Percentiles rank a stretch among this genome's conserved stretches.
Conservation (phyloP, 83 land plant species). For the Thuja plicata region DNA sequence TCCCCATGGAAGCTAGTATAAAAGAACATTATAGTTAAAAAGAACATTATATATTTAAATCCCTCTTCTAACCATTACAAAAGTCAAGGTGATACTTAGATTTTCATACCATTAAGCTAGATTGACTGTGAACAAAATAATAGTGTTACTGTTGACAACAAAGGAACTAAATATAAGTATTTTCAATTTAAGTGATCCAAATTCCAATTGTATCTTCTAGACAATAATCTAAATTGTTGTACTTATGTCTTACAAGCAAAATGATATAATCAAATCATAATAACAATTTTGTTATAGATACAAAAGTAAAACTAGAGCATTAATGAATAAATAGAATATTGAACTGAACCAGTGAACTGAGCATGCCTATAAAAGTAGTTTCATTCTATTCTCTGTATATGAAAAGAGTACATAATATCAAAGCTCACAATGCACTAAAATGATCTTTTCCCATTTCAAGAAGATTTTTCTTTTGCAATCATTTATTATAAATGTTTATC, state of each 20-base stretch:
- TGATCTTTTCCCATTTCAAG: too few relatives aligned
- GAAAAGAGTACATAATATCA: background rate
- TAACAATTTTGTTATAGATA: background rate
- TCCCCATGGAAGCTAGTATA: background rate
- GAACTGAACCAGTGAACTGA: background rate
- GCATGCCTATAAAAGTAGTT: background rate
- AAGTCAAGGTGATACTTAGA: background rate
- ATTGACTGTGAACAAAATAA: background rate
- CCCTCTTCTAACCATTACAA: background rate
- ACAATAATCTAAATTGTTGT: background rate
- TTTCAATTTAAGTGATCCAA: background rate
- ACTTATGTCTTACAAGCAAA: background rate
- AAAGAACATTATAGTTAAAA: background rate
- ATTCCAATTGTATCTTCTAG: background rate
- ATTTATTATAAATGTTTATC: too few relatives aligned
- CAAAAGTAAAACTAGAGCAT: background rate
- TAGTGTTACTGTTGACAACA: background rate
- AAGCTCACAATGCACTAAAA: background rate
- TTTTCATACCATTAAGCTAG: background rate
- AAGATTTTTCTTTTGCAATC: too few relatives aligned
- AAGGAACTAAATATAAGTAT: background rate
- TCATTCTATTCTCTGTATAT: background rate
- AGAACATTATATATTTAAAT: background rate
- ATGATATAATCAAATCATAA: background rate
- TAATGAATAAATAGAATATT: background rate